phyloP scores from a whole-genome alignment of 2,329 filamentous ascomycete genomes.

The Lachnellula hyalina region DNA sequence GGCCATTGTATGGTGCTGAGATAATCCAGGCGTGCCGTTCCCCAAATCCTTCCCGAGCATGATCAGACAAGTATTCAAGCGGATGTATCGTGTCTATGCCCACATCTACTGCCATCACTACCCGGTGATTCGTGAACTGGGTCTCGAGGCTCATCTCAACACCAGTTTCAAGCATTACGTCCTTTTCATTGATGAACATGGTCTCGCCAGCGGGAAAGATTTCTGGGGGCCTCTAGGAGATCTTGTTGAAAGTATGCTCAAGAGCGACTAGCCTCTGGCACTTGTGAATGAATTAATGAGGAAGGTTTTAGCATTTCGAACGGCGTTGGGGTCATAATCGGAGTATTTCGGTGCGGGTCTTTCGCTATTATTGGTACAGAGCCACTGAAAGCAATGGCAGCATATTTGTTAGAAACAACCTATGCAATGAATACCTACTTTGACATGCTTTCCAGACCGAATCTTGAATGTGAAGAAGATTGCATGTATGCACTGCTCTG shows the following conservation, averaged over 20 bases:
- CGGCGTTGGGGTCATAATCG: constrained; percentile 23
- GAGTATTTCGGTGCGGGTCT: constrained; percentile 5
- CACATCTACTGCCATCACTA: constrained; percentile 99
- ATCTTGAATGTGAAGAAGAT: no score
- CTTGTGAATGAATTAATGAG: constrained; percentile 13
- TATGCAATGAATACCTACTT: no score
- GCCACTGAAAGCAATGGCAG: background rate
- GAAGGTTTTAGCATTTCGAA: constrained; percentile 11
- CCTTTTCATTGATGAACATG: constrained; percentile 95
- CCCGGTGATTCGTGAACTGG: constrained; percentile 89
- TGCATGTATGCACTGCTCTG: no score
- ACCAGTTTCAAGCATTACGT: constrained; percentile 99
- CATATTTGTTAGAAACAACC: background rate
- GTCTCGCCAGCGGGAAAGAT: constrained; percentile 85
- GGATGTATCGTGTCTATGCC: constrained; percentile 96
- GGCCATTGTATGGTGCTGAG: constrained; percentile 1
- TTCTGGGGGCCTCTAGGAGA: constrained; percentile 96
- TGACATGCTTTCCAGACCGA: no score
- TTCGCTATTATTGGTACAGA: background rate
- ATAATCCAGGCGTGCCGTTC: constrained; percentile 71
- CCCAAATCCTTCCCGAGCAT: constrained; percentile 86
- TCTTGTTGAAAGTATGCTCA: constrained; percentile 94
- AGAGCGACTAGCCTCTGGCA: constrained; percentile 56
- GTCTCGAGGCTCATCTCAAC: constrained; percentile 94
- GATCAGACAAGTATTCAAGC: constrained; percentile 95